phyloP scores from a whole-genome alignment of 305 asterid genomes.

The Rubia tinctorum region DNA sequence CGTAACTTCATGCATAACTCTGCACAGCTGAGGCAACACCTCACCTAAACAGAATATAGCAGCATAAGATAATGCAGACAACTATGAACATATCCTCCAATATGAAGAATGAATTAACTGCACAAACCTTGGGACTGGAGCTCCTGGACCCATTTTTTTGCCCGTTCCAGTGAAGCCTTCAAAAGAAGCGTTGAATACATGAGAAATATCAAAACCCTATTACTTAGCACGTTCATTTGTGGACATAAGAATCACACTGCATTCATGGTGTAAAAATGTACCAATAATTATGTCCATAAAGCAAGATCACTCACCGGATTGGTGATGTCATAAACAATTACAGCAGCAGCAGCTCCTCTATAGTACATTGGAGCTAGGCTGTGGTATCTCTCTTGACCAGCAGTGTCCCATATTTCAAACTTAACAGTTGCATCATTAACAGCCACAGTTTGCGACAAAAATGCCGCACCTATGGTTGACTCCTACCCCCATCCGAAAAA shows the following conservation, averaged over 20 bases:
- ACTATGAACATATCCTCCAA: background rate
- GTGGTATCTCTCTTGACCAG: constrained; percentile 92
- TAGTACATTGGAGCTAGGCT: constrained; percentile 90
- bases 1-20: background rate
- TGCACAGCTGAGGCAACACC: background rate
- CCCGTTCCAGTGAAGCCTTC: constrained; percentile 36
- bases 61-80: background rate
- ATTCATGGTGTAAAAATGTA: background rate
- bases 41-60: background rate
- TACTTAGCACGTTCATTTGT: background rate
- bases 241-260: background rate
- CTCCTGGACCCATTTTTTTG: constrained; percentile 39
- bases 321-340: constrained; percentile 72
- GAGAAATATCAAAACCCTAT: background rate
- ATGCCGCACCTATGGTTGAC: constrained; percentile 86
- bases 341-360: constrained; percentile 88
- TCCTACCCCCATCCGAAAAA: constrained; percentile 43
- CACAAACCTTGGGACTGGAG: constrained; percentile 34
- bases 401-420: constrained; percentile 91
- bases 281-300: background rate
- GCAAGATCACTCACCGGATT: constrained; percentile 44
- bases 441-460: constrained; percentile 82
- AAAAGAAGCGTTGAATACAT: background rate
- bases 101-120: constrained; percentile 2
- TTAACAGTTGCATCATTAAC: constrained; percentile 73